Evolutionary conservation across 371 early-diverging fungal species (phyloP), one percentile per base, ranked within the genome.

Genomic region (Haplosporangium sp.): DNA sequence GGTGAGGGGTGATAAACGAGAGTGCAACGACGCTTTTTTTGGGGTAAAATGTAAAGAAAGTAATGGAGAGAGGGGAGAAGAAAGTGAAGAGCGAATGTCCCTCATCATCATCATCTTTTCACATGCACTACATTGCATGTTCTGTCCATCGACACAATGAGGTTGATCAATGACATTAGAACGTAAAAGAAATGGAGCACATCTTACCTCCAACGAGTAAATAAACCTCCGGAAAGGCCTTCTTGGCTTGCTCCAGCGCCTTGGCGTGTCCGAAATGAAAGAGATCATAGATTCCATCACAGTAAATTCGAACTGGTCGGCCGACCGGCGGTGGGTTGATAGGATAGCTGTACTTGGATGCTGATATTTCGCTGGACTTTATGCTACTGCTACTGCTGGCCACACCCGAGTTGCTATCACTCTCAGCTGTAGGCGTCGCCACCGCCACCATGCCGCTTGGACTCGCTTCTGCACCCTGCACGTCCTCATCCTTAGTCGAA

Each of bases 261-360:
- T 94, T 90, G 47, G 96, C 95, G 74, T 98, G 98, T 2, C 99
- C 98, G 80, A 94, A 95, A 83, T 97, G 99, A 83, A 97, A 95
- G 76, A 97, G 82, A 83, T 98, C 98, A 77, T 94, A 97, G 68
- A 98, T 95, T 42, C 96, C 96, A 83, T 96, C 96, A 77, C 93
- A 94, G 81, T 96, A 96, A 59, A 96, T 87, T 50, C 96, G 88
- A 38, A 95, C 90, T 12, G 93, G 92, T 43, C 94, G 87, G 70
- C 87, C 94, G 14, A 73, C 83, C 16, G 94, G 94, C 51, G 95
- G 93, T 70, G 81, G 81, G 62, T 83, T 83, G 60, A 82, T 72
- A 20, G 76, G 74, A 36, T 73, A 81, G 48, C 73, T 58, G 59
- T 81, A 81, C 54, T 56, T 55, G 38, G 71, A 50, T 29, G 29